These are phyloP conservation scores for Boletus insuetus DNA, from an alignment of 768 basidiomycete genomes.

Conservation along the genomic window DNA sequence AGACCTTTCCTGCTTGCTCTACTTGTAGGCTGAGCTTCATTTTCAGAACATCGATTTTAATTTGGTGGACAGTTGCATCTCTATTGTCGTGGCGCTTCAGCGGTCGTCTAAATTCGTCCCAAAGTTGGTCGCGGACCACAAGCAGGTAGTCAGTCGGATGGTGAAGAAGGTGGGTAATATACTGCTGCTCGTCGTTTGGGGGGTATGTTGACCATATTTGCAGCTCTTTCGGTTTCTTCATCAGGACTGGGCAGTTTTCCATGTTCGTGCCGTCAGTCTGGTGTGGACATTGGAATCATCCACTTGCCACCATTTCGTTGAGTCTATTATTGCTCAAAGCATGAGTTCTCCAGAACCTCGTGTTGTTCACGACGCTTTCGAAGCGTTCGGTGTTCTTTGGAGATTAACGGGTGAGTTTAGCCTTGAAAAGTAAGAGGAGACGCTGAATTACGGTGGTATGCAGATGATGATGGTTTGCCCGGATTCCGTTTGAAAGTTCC, in stretches of 20 bases:
- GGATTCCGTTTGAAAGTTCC: constrained; percentile 83
- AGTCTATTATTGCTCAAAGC: constrained; percentile 73
- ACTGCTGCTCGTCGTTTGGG: not conserved
- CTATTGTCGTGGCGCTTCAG: constrained; percentile 54
- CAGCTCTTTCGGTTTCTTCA: constrained; percentile 75
- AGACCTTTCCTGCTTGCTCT: constrained; percentile 6
- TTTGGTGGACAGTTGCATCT: constrained; percentile 61
- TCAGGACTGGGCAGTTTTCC: constrained; percentile 64
- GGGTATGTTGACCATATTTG: constrained; percentile 4
- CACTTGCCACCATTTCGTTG: constrained; percentile 60
- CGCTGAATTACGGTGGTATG: constrained; percentile 1
- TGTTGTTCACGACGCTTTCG: constrained; percentile 58
- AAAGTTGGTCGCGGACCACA: constrained; percentile 51
- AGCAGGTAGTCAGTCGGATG: constrained; percentile 56
- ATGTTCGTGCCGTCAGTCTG: constrained; percentile 75
- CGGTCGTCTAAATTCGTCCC: constrained; percentile 50
- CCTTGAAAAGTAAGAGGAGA: not conserved
- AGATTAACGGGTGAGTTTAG: constrained; percentile 66
- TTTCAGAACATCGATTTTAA: constrained; percentile 51
- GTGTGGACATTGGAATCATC: constrained; percentile 74
- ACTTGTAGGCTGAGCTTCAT: constrained; percentile 2
- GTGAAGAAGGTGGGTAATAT: constrained; percentile 43
- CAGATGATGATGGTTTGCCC: constrained; percentile 80
- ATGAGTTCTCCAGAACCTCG: constrained; percentile 55
- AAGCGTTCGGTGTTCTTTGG: constrained; percentile 94